Percentiles rank a stretch among this genome's conserved stretches.
Conservation (phyloP, 2,329 filamentous ascomycete genomes). For the Fusarium anthophilum region DNA sequence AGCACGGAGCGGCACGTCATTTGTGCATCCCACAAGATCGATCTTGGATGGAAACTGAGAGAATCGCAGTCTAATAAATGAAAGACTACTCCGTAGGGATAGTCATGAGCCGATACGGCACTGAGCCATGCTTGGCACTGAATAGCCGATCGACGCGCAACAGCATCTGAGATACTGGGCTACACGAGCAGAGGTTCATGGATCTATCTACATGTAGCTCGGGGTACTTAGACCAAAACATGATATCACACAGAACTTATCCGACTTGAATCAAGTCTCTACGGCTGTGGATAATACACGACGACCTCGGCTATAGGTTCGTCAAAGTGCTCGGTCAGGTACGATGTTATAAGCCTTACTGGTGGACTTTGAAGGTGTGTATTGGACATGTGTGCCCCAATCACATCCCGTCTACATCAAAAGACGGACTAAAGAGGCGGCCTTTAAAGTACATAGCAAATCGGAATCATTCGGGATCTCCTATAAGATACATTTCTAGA, state of each 20-base stretch:
- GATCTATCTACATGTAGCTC: neutral
- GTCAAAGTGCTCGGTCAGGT: neutral
- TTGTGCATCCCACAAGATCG: slow-evolving; percentile 27
- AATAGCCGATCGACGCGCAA: neutral
- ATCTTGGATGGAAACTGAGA: neutral
- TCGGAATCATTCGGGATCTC: neutral
- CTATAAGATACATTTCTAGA: neutral
- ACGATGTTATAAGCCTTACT: neutral
- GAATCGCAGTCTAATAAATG: neutral
- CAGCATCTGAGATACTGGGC: neutral
- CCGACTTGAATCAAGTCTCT: neutral
- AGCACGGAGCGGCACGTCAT: slow-evolving; percentile 35
- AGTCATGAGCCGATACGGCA: neutral
- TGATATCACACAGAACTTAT: neutral
- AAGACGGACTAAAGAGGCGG: neutral
- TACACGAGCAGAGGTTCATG: neutral
- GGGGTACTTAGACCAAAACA: neutral
- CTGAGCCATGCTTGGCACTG: neutral
- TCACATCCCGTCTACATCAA: neutral
- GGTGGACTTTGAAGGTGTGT: neutral
- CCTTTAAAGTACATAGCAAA: neutral
- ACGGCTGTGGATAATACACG: neutral
- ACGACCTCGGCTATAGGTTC: neutral
- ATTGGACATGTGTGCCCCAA: neutral
- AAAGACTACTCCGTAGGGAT: neutral